phyloP scores from a whole-genome alignment of 2,329 filamentous ascomycete genomes.

The Aspergillus ruber region DNA sequence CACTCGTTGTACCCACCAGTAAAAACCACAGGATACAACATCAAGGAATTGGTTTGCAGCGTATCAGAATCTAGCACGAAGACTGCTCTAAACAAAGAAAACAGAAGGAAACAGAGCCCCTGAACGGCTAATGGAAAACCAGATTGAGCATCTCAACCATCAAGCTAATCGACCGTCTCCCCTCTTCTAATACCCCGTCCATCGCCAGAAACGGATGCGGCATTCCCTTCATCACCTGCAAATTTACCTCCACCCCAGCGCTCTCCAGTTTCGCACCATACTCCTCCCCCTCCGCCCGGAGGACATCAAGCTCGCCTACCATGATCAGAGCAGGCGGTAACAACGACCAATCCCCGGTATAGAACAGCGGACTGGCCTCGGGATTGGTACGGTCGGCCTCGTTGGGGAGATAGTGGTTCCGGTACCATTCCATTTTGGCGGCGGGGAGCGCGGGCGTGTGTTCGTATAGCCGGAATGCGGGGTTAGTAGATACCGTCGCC shows the following conservation, averaged over 20 bases:
- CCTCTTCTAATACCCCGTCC: conserved; percentile 50
- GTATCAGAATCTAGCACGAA: no score
- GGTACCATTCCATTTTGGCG: conserved; percentile 56
- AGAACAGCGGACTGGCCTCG: conserved; percentile 51
- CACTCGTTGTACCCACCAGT: neutral
- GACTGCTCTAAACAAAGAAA: no score
- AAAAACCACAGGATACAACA: no score
- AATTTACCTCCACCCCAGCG: conserved; percentile 43
- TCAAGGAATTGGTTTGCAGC: no score
- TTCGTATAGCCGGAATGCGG: conserved; percentile 47
- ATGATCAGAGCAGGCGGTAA: conserved; percentile 49
- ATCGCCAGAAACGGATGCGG: conserved; percentile 55
- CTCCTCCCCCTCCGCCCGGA: conserved; percentile 48
- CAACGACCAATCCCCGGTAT: conserved; percentile 43
- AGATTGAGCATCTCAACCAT: conserved; percentile 26
- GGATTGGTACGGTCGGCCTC: conserved; percentile 41
- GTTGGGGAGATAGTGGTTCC: conserved; percentile 51
- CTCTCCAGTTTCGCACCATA: conserved; percentile 45
- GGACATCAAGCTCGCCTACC: conserved; percentile 52
- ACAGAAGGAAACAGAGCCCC: no score
- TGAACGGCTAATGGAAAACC: neutral
- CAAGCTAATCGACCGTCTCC: conserved; percentile 45
- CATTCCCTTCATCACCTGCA: conserved; percentile 50
- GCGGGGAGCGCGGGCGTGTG: conserved; percentile 49
- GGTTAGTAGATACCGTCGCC: conserved; percentile 39